These are phyloP conservation scores for Barnettozyma botsteinii DNA, from an alignment of 805 yeast genomes.

Conservation along the genomic window DNA sequence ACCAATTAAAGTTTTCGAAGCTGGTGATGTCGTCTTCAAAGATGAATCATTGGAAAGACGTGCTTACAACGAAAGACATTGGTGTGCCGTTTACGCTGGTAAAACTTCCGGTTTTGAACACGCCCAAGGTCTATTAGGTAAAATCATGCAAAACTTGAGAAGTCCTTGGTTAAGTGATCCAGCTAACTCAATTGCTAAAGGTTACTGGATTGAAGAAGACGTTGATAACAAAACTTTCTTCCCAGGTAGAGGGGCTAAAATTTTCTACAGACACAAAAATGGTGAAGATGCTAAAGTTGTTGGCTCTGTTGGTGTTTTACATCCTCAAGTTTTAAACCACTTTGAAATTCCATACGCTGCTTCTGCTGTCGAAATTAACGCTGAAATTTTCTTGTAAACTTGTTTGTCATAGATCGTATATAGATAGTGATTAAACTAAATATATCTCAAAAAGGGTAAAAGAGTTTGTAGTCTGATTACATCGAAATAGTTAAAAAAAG, in stretches of 20 bases:
- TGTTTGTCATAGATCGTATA: background rate
- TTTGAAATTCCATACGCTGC: slow-evolving; percentile 94
- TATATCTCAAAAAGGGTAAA: too few species aligned
- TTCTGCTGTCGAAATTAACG: slow-evolving; percentile 82
- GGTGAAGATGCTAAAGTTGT: slow-evolving; percentile 53
- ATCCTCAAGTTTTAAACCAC: slow-evolving; percentile 82
- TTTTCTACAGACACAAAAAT: slow-evolving; percentile 62
- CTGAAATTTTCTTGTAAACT: slow-evolving; percentile 70
- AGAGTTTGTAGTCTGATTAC: background rate
- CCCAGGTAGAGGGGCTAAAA: slow-evolving; percentile 96
- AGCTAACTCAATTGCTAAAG: slow-evolving; percentile 50
- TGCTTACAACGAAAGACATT: slow-evolving; percentile 87
- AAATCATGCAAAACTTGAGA: slow-evolving; percentile 94
- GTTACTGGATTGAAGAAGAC: slow-evolving; percentile 82
- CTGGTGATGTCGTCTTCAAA: slow-evolving; percentile 91
- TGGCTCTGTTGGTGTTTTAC: slow-evolving; percentile 91
- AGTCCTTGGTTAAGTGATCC: slow-evolving; percentile 66
- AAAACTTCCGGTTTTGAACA: slow-evolving; percentile 92
- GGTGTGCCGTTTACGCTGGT: slow-evolving; percentile 93
- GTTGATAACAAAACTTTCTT: slow-evolving; percentile 66
- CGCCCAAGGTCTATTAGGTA: slow-evolving; percentile 91
- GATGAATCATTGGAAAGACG: slow-evolving; percentile 76
- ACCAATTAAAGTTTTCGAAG: slow-evolving; percentile 92
- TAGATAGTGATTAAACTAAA: too few species aligned
- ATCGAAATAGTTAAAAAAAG: background rate